Evolutionary conservation across 345 rosid genomes (phyloP), one percentile per base, ranked within the genome.

Genomic region (Salix caprea): DNA sequence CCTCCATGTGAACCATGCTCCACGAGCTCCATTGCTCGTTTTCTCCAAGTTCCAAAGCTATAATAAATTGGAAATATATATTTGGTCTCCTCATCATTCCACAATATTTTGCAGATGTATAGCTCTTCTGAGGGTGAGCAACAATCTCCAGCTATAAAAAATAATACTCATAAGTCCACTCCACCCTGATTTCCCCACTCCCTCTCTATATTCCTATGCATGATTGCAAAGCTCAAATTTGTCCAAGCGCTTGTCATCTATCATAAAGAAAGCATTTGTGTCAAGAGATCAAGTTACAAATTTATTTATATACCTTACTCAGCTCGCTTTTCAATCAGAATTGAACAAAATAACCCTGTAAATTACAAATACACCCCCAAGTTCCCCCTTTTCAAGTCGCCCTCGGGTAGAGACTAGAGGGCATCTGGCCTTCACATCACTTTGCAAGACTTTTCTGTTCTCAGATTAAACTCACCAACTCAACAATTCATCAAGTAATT

Each of bases 241-340:
- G 71, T 69, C 71, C 71, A 69, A 40, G 71, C 71, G 44, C 71
- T 44, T 39, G 44, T 69, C 71, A 69, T 69, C 71, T 69, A 69
- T 69, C 71, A 69, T 69, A 69, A 39, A 69, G 71, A 39, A 69
- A 69, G 71, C 46, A 44, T 69, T 69, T 24, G 64, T n/a, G 71
- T 69, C 19, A 69, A 40, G 54, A 69, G 24, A 39, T 39, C 15
- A 19, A 21, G 40, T 52, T 18, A 69, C 82, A 90, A 83, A 85
- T 80, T 84, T 81, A 89, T 81, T 79, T 85, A 87, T 85, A 87
- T 88, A 86, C 94, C 94, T 86, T 76, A 70, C 73, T 76, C 82
- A 78, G 73, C 88, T 88, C 86, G 24, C 83, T 87, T 81, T 50
- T 67, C 78, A 30, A 61, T 67, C 54, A 77, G n/a, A 70, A 48